Percentiles rank a stretch among this genome's conserved stretches.
These are phyloP conservation scores for Coemansia javaensis DNA, from an alignment of 192 early-diverging fungal genomes.

Conservation along the genomic window DNA sequence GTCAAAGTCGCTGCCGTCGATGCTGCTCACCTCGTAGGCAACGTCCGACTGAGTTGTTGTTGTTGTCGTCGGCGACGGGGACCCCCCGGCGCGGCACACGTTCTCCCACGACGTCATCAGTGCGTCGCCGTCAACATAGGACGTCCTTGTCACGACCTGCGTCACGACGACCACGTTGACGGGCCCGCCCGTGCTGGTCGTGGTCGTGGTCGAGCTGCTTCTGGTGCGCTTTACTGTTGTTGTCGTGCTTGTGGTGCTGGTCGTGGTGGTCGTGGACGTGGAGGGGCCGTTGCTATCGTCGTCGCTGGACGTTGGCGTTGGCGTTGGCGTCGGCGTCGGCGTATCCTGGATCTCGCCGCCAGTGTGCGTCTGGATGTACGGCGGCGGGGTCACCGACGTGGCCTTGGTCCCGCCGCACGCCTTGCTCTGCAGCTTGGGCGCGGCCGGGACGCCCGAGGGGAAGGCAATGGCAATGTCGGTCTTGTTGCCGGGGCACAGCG, in stretches of 20 bases:
- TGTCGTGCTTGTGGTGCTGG: neutral
- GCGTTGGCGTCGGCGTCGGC: neutral
- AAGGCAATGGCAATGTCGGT: slow-evolving; percentile 36
- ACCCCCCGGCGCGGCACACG: too few species aligned
- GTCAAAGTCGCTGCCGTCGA: neutral
- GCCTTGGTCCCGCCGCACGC: slow-evolving; percentile 34
- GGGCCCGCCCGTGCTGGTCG: neutral
- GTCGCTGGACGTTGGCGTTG: neutral
- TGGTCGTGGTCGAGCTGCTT: neutral
- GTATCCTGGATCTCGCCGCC: neutral
- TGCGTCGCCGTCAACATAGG: slow-evolving; percentile 7
- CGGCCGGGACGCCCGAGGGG: slow-evolving; percentile 20
- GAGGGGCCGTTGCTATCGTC: neutral
- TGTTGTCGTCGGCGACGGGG: neutral
- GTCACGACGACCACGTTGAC: neutral
- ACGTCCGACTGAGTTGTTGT: neutral
- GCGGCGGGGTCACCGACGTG: slow-evolving; percentile 12
- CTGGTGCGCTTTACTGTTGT: neutral
- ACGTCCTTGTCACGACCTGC: neutral
- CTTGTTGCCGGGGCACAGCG: slow-evolving; percentile 36
- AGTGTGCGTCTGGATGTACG: slow-evolving; percentile 15
- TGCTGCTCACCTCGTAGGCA: neutral
- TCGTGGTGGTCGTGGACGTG: neutral
- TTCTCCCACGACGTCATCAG: neutral
- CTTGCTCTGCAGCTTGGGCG: slow-evolving; percentile 10